Evolutionary conservation across 2,329 filamentous ascomycete species (phyloP), one percentile per base, ranked within the genome.

Genomic region (Aphanocladium album): DNA sequence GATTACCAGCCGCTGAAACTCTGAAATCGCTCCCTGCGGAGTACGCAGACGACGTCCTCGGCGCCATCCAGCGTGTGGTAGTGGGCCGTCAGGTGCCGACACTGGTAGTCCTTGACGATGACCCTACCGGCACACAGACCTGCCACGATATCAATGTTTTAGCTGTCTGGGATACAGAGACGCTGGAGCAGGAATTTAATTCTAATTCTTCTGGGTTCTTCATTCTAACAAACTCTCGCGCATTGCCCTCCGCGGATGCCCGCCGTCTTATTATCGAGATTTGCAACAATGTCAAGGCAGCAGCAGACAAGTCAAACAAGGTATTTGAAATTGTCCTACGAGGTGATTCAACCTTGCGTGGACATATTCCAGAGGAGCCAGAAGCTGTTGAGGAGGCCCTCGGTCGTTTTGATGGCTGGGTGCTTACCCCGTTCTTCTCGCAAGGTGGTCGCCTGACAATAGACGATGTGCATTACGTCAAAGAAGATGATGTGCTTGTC

Each of bases 81-180:
- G 43, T 62, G 23, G 63, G 57, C 21, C 62, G 64, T 14, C 54
- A 68, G 3, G 65, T 69, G 5, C 72, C 73, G 14, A 67, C 72
- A 9, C 70, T 77, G 7, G 74, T 81, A 4, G 74, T 74, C 0
- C 72, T 80, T 5, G 82, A 84, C 60, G 82, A 85, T 63, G 82
- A 85, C 61, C 82, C 82, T 35, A 85, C 83, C 0, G 82, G 82
- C 19, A 85, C 82, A 0, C 83, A 86, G 65, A 86, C 83, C 5
- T 84, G 82, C 68, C 81, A 85, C 66, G 77, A 80, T 64, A 80
- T 85, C 63, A 71, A 76, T 57, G 82, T 85, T 2, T 72, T 85
- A 33, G 81, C 80, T 2, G 77, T 79, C 1, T 85, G 82, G 81
- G 78, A 81, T 62, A 65, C 74, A 8, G 64, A 70, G 1, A 79